These are phyloP conservation scores for Rubus idaeus DNA, from an alignment of 306 rosid species.

Conservation along the genomic window DNA sequence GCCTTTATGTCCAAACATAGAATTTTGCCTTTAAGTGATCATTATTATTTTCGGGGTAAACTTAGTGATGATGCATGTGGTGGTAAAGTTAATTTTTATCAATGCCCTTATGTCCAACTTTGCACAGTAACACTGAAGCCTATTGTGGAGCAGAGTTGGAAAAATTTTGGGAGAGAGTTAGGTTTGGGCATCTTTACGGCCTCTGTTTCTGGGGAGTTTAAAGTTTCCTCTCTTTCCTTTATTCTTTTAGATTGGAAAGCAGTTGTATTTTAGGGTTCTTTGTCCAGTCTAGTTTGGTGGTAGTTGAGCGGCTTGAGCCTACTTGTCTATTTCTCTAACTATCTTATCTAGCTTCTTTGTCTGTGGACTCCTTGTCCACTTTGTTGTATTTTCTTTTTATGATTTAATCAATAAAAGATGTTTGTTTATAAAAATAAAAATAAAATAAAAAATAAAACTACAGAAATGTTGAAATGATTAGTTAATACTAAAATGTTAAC, in stretches of 20 bases:
- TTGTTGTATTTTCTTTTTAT: background rate
- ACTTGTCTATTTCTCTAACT: background rate
- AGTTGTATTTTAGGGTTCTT: background rate
- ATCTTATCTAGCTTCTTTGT: background rate
- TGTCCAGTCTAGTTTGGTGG: background rate
- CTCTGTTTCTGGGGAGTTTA: background rate
- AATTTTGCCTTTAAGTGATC: background rate
- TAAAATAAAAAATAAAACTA: background rate
- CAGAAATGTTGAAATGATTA: background rate
- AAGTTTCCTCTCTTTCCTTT: background rate
- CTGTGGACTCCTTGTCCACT: background rate
- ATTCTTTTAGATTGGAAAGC: background rate
- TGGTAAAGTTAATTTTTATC: background rate
- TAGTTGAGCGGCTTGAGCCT: background rate
- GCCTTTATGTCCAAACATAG: background rate
- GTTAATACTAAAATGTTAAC: background rate
- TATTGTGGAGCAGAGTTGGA: background rate
- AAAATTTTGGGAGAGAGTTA: no score
- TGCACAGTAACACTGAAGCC: background rate
- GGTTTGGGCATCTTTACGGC: background rate
- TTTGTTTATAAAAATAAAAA: no score
- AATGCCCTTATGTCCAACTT: background rate
- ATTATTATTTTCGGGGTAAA: conserved; percentile 15
- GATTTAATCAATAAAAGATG: background rate
- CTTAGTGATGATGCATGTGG: conserved; percentile 9